These are phyloP conservation scores for Bipolaris victoriae DNA, from an alignment of 2,329 filamentous ascomycete genomes.

Conservation along the genomic window DNA sequence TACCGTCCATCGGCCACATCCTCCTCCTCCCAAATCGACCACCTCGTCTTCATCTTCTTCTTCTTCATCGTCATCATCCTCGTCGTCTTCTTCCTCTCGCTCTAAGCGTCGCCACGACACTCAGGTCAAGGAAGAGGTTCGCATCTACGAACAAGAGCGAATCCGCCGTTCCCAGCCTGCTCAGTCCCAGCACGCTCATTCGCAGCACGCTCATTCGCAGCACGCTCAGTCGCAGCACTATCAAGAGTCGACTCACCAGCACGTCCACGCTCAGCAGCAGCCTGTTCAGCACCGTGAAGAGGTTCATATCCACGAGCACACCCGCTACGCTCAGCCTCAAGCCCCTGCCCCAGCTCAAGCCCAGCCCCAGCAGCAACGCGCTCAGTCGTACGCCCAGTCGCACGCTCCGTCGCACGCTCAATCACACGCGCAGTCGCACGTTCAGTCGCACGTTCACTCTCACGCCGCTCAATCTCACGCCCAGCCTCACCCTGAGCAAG, in stretches of 20 bases:
- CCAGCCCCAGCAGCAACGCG: conserved; percentile 17
- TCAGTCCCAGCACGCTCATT: conserved; percentile 1
- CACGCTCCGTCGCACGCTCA: conserved; percentile 13
- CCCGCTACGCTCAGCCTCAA: conserved; percentile 11
- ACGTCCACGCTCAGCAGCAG: conserved; percentile 8
- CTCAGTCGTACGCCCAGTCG: conserved; percentile 10
- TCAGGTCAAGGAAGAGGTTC: conserved; percentile 83
- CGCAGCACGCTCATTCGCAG: conserved; percentile 56
- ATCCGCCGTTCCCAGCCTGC: conserved; percentile 70
- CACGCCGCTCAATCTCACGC: background rate
- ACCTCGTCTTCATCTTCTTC: background rate
- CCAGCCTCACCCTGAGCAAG: conserved; percentile 20
- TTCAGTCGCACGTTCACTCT: background rate
- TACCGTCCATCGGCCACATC: conserved; percentile 53
- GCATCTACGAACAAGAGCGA: conserved; percentile 78
- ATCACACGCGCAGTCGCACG: background rate
- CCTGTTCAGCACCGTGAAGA: conserved; percentile 34
- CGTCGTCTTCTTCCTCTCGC: conserved; percentile 6
- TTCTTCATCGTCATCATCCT: conserved; percentile 34
- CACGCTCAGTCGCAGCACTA: conserved; percentile 13
- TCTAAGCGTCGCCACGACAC: conserved; percentile 55
- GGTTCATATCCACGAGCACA: conserved; percentile 15
- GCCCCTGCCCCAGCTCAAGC: conserved; percentile 1
- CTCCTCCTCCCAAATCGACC: conserved; percentile 8
- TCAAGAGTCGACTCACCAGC: conserved; percentile 2